Conservation (phyloP, 139 green algal species). For the Tetraselmis chui region DNA sequence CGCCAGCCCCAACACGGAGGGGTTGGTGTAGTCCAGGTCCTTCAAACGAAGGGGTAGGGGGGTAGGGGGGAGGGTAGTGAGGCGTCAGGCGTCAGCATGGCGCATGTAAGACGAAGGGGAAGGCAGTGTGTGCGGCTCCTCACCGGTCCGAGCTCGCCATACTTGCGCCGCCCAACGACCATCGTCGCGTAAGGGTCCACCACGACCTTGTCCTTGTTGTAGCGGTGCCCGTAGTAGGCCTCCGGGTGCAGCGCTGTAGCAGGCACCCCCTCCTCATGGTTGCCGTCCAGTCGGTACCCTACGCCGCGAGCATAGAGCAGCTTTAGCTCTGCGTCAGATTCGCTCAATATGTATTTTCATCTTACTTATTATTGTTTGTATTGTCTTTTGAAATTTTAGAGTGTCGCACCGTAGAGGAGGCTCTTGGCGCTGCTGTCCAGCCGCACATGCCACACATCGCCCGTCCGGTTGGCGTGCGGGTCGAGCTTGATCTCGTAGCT, state of each 20-base stretch:
- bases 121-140: no score
- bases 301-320: no score
- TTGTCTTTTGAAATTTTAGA: no score
- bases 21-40: constrained; percentile 46
- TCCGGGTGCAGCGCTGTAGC: not conserved
- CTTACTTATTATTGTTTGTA: no score
- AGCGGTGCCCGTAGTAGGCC: constrained; percentile 14
- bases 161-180: constrained; percentile 62
- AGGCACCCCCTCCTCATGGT: constrained; percentile 15
- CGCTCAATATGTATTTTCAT: no score
- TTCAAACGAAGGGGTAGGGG: not conserved
- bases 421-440: constrained; percentile 43
- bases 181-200: constrained; percentile 86
- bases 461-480: constrained; percentile 62
- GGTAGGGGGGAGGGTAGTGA: not conserved
- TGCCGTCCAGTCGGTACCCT: constrained; percentile 32
- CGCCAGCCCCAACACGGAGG: constrained; percentile 46
- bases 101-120: no score
- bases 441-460: constrained; percentile 65
- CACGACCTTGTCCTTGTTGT: constrained; percentile 44
- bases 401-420: constrained; percentile 63
- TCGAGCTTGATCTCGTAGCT: constrained; percentile 67
- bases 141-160: constrained; percentile 64
- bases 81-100: not conserved
- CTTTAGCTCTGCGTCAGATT: no score